A percentile compares a stretch with the other conserved stretches of the same genome.
Conservation (phyloP, 176 grass and related monocot species). For the Stipa capillata region DNA sequence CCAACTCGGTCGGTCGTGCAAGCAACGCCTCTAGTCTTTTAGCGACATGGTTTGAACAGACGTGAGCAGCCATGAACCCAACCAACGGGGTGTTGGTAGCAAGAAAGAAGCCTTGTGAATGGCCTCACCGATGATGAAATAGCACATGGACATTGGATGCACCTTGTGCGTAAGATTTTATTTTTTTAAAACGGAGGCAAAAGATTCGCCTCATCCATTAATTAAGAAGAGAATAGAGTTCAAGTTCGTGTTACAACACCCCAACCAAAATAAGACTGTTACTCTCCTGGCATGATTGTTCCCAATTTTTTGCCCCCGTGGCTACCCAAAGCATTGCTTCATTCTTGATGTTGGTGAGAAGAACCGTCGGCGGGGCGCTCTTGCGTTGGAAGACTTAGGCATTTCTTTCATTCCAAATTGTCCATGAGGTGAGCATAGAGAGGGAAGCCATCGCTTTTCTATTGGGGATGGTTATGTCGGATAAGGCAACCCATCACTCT, state of each 20-base stretch:
- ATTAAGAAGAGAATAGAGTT: no score
- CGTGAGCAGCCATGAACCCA: slow-evolving; percentile 9
- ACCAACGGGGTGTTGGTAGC: neutral
- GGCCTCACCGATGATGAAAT: neutral
- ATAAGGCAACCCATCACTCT: neutral
- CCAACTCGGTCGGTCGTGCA: slow-evolving; percentile 6
- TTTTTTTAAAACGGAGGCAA: no score
- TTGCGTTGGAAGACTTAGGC: neutral
- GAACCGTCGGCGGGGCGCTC: no score
- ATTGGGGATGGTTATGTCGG: neutral
- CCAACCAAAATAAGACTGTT: neutral
- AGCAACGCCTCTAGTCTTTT: neutral
- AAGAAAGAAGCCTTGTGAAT: neutral
- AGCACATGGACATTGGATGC: neutral
- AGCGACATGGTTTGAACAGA: neutral
- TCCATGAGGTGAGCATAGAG: neutral
- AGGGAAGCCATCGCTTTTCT: neutral
- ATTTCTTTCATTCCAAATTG: neutral
- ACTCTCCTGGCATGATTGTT: neutral
- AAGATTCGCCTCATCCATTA: neutral
- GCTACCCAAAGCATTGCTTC: neutral
- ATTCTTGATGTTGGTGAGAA: neutral
- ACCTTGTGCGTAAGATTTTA: neutral
- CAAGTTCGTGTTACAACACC: neutral
- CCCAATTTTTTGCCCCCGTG: neutral